Evolutionary conservation across 2,329 filamentous ascomycete species (phyloP).

Genomic region (Chrysoporthe cubensis): DNA sequence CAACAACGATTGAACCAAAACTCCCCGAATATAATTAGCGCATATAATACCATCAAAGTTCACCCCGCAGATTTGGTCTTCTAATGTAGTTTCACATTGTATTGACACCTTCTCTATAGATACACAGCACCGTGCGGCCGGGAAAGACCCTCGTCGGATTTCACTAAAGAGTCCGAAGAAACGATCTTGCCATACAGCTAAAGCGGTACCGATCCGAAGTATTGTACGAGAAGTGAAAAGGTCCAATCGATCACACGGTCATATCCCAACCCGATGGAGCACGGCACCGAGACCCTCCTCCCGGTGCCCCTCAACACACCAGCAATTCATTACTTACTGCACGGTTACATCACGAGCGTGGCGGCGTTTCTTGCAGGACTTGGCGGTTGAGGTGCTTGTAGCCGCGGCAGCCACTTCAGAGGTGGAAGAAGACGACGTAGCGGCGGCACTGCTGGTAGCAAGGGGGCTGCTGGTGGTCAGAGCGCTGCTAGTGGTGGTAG

Average conservation of each 20-base stretch:
- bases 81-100: neutral
- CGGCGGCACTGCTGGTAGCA: conserved; percentile 26
- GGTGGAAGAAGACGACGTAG: conserved; percentile 30
- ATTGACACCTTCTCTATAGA: neutral
- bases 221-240: conserved; percentile 26
- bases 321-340: neutral
- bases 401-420: conserved; percentile 1
- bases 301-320: neutral
- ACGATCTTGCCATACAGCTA: neutral
- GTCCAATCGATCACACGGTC: conserved; percentile 7
- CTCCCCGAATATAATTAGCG: no score
- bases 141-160: neutral
- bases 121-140: neutral
- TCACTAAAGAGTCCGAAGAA: neutral
- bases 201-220: conserved; percentile 17
- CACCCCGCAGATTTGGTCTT: neutral
- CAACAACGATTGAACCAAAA: no score
- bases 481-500: conserved; percentile 10
- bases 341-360: conserved; percentile 17
- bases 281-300: no score
- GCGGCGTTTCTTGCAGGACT: conserved; percentile 14
- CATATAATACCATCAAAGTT: no score
- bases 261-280: no score
- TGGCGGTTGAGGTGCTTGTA: neutral
- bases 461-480: conserved; percentile 27